Conservation (phyloP, 768 basidiomycete genomes). For the Tylopilus vinaceipallidus region DNA sequence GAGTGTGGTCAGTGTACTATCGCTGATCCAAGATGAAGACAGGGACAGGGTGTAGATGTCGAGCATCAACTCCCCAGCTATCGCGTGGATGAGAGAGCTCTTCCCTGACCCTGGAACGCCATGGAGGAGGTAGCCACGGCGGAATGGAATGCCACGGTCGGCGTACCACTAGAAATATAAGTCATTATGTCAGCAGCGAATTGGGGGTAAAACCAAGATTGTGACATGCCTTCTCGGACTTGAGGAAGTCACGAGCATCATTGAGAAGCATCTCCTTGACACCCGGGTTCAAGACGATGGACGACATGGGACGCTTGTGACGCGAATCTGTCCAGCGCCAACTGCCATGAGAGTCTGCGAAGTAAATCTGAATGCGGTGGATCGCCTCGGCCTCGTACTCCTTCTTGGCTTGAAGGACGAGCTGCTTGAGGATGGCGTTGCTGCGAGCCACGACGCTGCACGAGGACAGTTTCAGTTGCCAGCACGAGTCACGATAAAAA, state of each 20-base stretch:
- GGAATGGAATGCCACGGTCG: constrained; percentile 91
- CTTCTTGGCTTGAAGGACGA: constrained; percentile 86
- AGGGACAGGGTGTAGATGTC: constrained; percentile 92
- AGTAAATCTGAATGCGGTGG: constrained; percentile 86
- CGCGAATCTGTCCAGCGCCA: constrained; percentile 89
- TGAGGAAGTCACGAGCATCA: constrained; percentile 81
- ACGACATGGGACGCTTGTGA: constrained; percentile 85
- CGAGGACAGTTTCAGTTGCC: constrained; percentile 10
- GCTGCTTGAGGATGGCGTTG: constrained; percentile 83
- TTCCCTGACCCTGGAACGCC: constrained; percentile 87
- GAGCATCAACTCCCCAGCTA: constrained; percentile 85
- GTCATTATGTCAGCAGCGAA: neutral
- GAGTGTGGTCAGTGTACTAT: constrained; percentile 78
- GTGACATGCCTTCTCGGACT: constrained; percentile 68
- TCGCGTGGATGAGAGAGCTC: constrained; percentile 80
- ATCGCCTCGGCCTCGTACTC: constrained; percentile 86
- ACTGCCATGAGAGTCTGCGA: constrained; percentile 82
- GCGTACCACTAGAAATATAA: constrained; percentile 69
- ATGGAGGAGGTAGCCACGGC: constrained; percentile 81
- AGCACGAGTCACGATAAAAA: constrained; percentile 10
- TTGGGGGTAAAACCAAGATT: neutral
- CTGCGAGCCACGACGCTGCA: constrained; percentile 77
- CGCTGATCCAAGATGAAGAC: constrained; percentile 84
- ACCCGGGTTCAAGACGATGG: constrained; percentile 84
- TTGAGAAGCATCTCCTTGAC: constrained; percentile 87